These are phyloP conservation scores for Calonectria leucothoes DNA, from an alignment of 2,329 filamentous ascomycete species.

Conservation along the genomic window DNA sequence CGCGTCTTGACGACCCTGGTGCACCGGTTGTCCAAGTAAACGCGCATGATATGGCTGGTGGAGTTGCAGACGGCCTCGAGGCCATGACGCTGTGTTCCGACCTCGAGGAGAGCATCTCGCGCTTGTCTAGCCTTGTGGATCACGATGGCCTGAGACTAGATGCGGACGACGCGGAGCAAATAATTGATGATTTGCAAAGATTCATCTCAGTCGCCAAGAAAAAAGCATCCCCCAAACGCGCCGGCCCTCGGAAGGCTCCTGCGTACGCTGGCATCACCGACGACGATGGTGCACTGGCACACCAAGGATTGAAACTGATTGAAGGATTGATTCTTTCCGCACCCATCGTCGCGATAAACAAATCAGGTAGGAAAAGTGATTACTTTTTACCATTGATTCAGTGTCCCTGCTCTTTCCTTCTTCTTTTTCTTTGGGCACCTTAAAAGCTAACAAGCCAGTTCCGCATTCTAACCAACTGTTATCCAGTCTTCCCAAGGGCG, in stretches of 20 bases:
- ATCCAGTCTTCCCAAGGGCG: neutral
- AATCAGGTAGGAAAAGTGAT: neutral
- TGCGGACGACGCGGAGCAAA: constrained; percentile 28
- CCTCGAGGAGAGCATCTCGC: constrained; percentile 25
- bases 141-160: constrained; percentile 17
- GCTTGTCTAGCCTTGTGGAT: constrained; percentile 11
- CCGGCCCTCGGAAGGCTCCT: neutral
- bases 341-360: neutral
- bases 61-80: neutral
- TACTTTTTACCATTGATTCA: neutral
- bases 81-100: constrained; percentile 22
- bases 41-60: neutral
- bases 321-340: neutral
- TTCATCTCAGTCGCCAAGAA: constrained; percentile 19
- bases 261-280: neutral
- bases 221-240: neutral
- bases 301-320: neutral
- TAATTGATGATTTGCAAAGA: constrained; percentile 26
- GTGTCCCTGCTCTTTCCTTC: no score
- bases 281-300: neutral
- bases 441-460: neutral
- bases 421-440: neutral
- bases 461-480: neutral
- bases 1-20: neutral
- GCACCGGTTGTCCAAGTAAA: neutral